These are phyloP conservation scores for Cryptococcus floricola DNA, from an alignment of 1,284 basidiomycete species.

Conservation along the genomic window DNA sequence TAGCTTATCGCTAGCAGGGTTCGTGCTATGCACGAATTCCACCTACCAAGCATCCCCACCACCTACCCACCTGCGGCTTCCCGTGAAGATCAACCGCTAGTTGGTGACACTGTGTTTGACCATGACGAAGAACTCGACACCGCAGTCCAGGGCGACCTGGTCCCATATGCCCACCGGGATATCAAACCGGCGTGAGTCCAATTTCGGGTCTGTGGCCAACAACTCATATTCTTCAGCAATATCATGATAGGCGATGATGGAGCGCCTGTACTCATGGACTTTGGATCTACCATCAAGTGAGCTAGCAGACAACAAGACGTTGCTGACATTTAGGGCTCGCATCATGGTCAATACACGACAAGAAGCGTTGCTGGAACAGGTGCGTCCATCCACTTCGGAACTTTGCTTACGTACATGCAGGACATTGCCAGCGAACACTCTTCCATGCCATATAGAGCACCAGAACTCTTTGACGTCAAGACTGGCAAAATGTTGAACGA, in stretches of 20 bases:
- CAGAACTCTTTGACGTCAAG: conserved; percentile 92
- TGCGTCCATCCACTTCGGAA: conserved; percentile 28
- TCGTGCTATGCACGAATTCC: conserved; percentile 85
- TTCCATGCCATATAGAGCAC: conserved; percentile 93
- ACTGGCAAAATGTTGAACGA: conserved; percentile 82
- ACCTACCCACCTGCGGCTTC: conserved; percentile 26
- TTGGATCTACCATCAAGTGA: conserved; percentile 66
- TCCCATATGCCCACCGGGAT: conserved; percentile 95
- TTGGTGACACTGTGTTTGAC: conserved; percentile 57
- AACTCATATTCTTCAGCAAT: conserved; percentile 58
- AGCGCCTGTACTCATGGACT: conserved; percentile 93
- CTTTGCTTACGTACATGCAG: conserved; percentile 45
- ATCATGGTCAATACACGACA: conserved; percentile 62
- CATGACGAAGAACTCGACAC: conserved; percentile 62
- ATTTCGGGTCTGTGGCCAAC: not conserved
- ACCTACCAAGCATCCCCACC: conserved; percentile 40
- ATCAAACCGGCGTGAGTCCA: conserved; percentile 85
- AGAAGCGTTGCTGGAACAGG: conserved; percentile 81
- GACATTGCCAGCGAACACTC: conserved; percentile 93
- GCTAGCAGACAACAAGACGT: conserved; percentile 4
- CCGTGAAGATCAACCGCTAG: conserved; percentile 34
- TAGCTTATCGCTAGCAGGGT: conserved; percentile 50
- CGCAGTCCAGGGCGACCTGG: conserved; percentile 50
- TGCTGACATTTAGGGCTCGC: conserved; percentile 33
- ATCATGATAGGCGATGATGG: conserved; percentile 94